Conservation (phyloP, 805 yeast species). For the Cyberlindnera saturnus region DNA sequence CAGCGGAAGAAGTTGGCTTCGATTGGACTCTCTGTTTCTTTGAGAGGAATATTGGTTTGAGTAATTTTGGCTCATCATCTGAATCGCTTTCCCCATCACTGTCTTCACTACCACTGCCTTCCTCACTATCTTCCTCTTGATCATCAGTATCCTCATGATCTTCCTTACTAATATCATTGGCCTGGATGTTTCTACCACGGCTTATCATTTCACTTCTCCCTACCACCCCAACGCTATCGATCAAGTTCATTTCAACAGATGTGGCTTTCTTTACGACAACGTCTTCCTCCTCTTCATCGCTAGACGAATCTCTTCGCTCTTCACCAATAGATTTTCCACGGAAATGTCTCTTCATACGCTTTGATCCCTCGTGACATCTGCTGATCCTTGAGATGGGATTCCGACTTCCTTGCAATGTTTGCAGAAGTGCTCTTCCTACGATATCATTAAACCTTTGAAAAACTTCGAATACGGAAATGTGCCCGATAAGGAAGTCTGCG, state of each 20-base stretch:
- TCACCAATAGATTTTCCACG: conserved; percentile 8
- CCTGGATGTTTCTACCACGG: background rate
- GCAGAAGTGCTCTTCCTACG: too few species aligned
- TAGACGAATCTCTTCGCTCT: conserved; percentile 1
- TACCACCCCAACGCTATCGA: conserved; percentile 28
- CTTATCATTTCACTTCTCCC: conserved; percentile 26
- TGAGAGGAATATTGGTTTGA: conserved; percentile 23
- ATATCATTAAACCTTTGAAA: too few species aligned
- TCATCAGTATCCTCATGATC: conserved; percentile 22
- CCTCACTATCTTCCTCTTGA: conserved; percentile 9
- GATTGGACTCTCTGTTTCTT: conserved; percentile 8
- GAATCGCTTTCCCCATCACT: conserved; percentile 7
- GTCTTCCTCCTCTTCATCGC: conserved; percentile 1
- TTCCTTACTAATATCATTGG: conserved; percentile 26
- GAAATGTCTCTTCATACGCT: conserved; percentile 12
- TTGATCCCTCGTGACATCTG: too few species aligned
- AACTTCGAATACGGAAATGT: too few species aligned
- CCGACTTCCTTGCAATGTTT: too few species aligned
- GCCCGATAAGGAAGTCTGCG: too few species aligned
- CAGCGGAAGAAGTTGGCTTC: background rate
- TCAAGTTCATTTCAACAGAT: background rate
- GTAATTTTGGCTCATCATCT: conserved; percentile 13
- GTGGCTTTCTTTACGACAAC: background rate
- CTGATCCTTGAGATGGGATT: too few species aligned
- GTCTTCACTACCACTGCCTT: conserved; percentile 7